Evolutionary conservation across 2,329 filamentous ascomycete genomes (phyloP).

Genomic region (Colletotrichum zoysiae): DNA sequence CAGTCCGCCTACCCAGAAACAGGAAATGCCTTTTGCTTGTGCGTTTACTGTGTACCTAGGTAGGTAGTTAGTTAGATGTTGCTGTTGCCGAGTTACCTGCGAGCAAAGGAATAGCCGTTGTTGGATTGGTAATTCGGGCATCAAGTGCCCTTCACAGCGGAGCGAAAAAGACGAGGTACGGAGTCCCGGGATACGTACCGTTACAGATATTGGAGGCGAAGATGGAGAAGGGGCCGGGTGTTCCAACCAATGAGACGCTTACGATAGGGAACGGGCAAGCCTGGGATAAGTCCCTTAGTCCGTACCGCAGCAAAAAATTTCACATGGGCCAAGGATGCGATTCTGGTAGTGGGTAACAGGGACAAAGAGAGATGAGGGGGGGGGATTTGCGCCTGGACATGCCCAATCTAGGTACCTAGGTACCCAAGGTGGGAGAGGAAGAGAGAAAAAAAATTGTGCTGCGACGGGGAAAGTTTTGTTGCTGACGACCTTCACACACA

Average conservation of each 20-base stretch:
- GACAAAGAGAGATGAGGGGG: conserved; percentile 24
- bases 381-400: conserved; percentile 25
- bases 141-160: conserved; percentile 27
- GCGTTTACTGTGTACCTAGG: too few relatives aligned
- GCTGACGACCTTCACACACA: conserved; percentile 32
- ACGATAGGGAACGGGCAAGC: conserved; percentile 36
- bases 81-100: not conserved
- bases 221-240: conserved; percentile 5
- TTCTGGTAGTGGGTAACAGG: conserved; percentile 38
- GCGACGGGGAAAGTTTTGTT: conserved; percentile 13
- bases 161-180: conserved; percentile 39
- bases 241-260: conserved; percentile 4
- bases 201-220: conserved; percentile 15
- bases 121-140: conserved; percentile 39
- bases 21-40: not conserved
- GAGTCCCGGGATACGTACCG: conserved; percentile 33
- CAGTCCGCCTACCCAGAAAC: not conserved
- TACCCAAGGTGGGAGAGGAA: conserved; percentile 18
- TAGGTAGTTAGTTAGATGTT: too few relatives aligned
- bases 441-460: conserved; percentile 39
- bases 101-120: not conserved
- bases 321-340: conserved; percentile 44
- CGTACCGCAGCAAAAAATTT: conserved; percentile 35
- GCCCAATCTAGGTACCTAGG: too few relatives aligned
- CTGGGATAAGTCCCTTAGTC: conserved; percentile 2